Conservation (phyloP, 2,329 filamentous ascomycete species). For the Talaromyces funiculosus region DNA sequence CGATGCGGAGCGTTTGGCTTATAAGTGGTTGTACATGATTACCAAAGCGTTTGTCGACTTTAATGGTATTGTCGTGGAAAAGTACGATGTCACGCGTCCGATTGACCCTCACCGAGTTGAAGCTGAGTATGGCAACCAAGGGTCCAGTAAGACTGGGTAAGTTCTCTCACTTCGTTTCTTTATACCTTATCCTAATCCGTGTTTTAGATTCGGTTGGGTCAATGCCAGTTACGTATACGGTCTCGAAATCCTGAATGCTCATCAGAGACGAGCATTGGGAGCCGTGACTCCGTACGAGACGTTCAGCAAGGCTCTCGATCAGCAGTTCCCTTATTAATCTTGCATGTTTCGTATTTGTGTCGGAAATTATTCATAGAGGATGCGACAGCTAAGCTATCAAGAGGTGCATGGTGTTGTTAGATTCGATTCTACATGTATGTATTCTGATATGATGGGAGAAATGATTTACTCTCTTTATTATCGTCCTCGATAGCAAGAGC, state of each 20-base stretch:
- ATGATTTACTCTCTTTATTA: background rate
- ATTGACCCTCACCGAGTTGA: slow-evolving; percentile 90
- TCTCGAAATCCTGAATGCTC: slow-evolving; percentile 77
- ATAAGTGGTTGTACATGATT: slow-evolving; percentile 98
- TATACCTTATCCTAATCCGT: background rate
- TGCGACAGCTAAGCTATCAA: background rate
- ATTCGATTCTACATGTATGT: background rate
- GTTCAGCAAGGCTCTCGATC: slow-evolving; percentile 61
- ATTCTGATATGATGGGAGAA: background rate
- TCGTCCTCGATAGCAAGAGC: background rate
- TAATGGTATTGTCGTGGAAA: slow-evolving; percentile 96
- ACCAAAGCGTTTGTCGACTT: slow-evolving; percentile 98
- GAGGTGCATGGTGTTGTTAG: background rate
- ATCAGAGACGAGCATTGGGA: slow-evolving; percentile 83
- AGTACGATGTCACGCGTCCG: slow-evolving; percentile 91
- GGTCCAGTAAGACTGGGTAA: slow-evolving; percentile 31
- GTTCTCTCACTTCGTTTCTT: slow-evolving; percentile 59
- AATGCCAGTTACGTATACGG: slow-evolving; percentile 97
- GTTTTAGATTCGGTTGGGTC: slow-evolving; percentile 85
- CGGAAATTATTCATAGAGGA: background rate
- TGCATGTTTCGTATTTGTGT: background rate
- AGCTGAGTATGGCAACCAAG: slow-evolving; percentile 97
- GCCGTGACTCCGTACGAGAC: slow-evolving; percentile 81
- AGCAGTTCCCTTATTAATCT: slow-evolving; percentile 22
- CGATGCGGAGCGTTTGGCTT: slow-evolving; percentile 81